These are phyloP conservation scores for Vitis cinerea DNA, from an alignment of 164 flowering plant genomes.

Conservation along the genomic window DNA sequence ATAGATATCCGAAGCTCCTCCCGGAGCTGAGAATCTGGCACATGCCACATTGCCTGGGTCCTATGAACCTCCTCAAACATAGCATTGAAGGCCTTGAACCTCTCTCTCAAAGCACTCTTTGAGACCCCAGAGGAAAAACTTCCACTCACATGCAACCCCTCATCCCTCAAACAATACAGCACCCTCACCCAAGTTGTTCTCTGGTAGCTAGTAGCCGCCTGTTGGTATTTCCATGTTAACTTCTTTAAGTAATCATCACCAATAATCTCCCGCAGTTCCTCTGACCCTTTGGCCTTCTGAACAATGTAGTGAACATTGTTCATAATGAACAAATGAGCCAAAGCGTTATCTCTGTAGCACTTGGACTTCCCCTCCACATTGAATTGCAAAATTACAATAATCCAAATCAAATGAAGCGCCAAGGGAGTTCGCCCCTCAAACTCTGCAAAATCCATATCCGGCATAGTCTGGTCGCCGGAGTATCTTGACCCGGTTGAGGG, in stretches of 20 bases:
- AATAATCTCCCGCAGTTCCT: slow-evolving; percentile 74
- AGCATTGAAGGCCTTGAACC: slow-evolving; percentile 83
- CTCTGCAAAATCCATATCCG: slow-evolving; percentile 63
- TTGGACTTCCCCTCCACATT: slow-evolving; percentile 82
- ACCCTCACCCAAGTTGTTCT: slow-evolving; percentile 75
- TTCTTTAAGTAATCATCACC: slow-evolving; percentile 70
- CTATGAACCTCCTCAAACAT: slow-evolving; percentile 79
- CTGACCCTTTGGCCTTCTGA: slow-evolving; percentile 70
- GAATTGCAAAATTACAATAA: slow-evolving; percentile 58
- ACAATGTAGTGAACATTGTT: slow-evolving; percentile 86
- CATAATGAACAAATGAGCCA: slow-evolving; percentile 76
- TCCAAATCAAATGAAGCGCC: slow-evolving; percentile 81
- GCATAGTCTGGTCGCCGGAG: slow-evolving; percentile 47
- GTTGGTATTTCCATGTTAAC: slow-evolving; percentile 57
- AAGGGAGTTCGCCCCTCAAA: slow-evolving; percentile 51
- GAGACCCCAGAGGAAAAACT: slow-evolving; percentile 84
- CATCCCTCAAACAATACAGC: slow-evolving; percentile 74
- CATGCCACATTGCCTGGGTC: slow-evolving; percentile 67
- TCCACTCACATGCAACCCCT: slow-evolving; percentile 76
- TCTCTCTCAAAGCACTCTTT: slow-evolving; percentile 66
- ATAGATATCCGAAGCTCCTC: slow-evolving; percentile 85
- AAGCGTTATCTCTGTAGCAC: slow-evolving; percentile 64
- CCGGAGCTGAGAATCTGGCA: slow-evolving; percentile 78
- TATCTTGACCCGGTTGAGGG: slow-evolving; percentile 58
- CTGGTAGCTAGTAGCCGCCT: slow-evolving; percentile 66